Percentiles rank a stretch among this genome's conserved stretches.
phyloP scores from a whole-genome alignment of 1,284 basidiomycete species.

The Fereydounia khargensis region DNA sequence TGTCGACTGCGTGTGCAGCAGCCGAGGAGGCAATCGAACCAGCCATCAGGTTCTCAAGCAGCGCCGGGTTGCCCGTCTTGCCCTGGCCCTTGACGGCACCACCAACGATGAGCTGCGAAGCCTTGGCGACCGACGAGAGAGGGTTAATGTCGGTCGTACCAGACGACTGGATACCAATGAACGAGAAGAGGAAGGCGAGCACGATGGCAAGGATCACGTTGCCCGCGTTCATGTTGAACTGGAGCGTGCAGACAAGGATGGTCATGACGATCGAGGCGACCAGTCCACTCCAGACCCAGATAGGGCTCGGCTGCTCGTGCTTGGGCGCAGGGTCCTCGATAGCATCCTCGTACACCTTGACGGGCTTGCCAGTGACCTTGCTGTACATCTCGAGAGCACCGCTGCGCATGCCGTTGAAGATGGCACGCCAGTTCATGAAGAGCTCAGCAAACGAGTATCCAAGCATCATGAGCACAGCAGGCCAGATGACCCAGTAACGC shows the following conservation, averaged over 20 bases:
- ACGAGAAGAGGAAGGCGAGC: conserved; percentile 67
- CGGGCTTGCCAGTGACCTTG: conserved; percentile 24
- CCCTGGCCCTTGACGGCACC: conserved; percentile 44
- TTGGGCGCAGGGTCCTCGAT: conserved; percentile 33
- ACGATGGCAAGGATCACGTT: conserved; percentile 60
- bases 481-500: conserved; percentile 71
- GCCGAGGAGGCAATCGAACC: conserved; percentile 66
- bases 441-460: conserved; percentile 57
- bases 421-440: conserved; percentile 48
- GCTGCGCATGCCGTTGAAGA: conserved; percentile 48
- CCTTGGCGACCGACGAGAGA: conserved; percentile 41
- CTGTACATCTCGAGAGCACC: conserved; percentile 25
- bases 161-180: conserved; percentile 65
- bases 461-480: conserved; percentile 63
- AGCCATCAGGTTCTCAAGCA: conserved; percentile 65
- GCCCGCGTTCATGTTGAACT: conserved; percentile 53
- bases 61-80: conserved; percentile 62
- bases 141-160: conserved; percentile 54
- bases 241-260: conserved; percentile 60
- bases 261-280: conserved; percentile 63
- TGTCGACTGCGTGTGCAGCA: conserved; percentile 67
- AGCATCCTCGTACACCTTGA: conserved; percentile 18
- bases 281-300: conserved; percentile 66
- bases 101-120: conserved; percentile 46
- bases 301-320: conserved; percentile 65